phyloP scores from a whole-genome alignment of 192 early-diverging fungal genomes.

The Rhizophagus clarus region DNA sequence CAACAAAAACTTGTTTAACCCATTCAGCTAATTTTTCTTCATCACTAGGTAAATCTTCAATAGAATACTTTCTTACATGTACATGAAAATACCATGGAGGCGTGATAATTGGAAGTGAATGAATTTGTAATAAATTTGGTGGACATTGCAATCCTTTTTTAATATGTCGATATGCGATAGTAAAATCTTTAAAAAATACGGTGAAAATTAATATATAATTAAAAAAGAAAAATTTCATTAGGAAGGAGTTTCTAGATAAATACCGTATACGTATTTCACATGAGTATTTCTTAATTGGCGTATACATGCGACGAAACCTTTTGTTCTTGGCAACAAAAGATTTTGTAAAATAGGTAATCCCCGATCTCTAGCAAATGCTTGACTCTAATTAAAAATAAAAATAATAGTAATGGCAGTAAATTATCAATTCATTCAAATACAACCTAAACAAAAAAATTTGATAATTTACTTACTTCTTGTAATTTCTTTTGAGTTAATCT shows the following conservation, averaged over 20 bases:
- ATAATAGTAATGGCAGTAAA: neutral
- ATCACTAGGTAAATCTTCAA: constrained; percentile 70
- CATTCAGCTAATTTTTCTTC: constrained; percentile 73
- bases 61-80: constrained; percentile 68
- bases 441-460: neutral
- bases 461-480: constrained; percentile 31
- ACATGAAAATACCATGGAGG: constrained; percentile 77
- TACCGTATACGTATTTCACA: constrained; percentile 63
- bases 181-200: constrained; percentile 43
- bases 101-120: constrained; percentile 39
- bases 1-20: constrained; percentile 75
- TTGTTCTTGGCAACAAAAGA: constrained; percentile 57
- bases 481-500: constrained; percentile 53
- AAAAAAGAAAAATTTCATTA: neutral
- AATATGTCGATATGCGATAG: constrained; percentile 52
- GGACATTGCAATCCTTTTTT: constrained; percentile 49
- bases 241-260: neutral
- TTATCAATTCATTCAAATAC: constrained; percentile 43
- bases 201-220: neutral
- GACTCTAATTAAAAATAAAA: constrained; percentile 36
- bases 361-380: constrained; percentile 50
- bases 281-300: constrained; percentile 54
- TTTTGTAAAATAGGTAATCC: constrained; percentile 50
- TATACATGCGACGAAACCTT: constrained; percentile 57
- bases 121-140: constrained; percentile 55